These are phyloP conservation scores for Erythrophleum ivorense DNA, from an alignment of 331 rosid species.

Conservation along the genomic window DNA sequence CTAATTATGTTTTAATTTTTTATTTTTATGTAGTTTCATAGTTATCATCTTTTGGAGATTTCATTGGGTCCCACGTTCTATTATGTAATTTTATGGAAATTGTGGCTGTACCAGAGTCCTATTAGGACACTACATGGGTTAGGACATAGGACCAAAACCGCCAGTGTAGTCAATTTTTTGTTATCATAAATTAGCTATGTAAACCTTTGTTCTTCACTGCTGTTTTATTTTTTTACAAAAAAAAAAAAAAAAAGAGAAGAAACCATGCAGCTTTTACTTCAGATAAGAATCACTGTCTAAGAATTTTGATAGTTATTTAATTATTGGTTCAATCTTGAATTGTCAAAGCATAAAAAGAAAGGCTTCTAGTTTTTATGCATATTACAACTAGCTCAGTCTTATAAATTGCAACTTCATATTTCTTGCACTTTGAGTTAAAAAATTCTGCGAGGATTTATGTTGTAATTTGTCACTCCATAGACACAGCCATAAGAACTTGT, in stretches of 20 bases:
- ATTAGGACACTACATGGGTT: neutral
- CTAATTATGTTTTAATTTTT: neutral
- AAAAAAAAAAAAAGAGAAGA: neutral
- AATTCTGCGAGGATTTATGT: too few species aligned
- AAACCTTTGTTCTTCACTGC: slow-evolving; percentile 28
- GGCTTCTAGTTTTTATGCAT: slow-evolving; percentile 12
- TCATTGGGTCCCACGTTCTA: neutral
- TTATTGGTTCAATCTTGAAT: slow-evolving; percentile 30
- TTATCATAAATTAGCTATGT: neutral
- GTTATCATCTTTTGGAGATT: neutral
- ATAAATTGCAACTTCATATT: too few species aligned
- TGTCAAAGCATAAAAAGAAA: slow-evolving; percentile 25
- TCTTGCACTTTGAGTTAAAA: too few species aligned
- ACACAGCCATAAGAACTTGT: neutral
- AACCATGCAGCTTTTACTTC: slow-evolving; percentile 10
- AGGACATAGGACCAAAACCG: neutral
- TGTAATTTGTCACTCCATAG: neutral
- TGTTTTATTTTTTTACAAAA: slow-evolving; percentile 2
- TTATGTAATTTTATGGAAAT: neutral
- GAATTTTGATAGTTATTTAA: slow-evolving; percentile 7
- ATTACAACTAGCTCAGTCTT: neutral
- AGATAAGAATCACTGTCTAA: slow-evolving; percentile 7
- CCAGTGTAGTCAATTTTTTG: slow-evolving; percentile 15
- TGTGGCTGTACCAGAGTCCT: neutral
- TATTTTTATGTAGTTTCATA: neutral